phyloP scores from a whole-genome alignment of 2,329 filamentous ascomycete species.

The Botryosphaeria dothidea region DNA sequence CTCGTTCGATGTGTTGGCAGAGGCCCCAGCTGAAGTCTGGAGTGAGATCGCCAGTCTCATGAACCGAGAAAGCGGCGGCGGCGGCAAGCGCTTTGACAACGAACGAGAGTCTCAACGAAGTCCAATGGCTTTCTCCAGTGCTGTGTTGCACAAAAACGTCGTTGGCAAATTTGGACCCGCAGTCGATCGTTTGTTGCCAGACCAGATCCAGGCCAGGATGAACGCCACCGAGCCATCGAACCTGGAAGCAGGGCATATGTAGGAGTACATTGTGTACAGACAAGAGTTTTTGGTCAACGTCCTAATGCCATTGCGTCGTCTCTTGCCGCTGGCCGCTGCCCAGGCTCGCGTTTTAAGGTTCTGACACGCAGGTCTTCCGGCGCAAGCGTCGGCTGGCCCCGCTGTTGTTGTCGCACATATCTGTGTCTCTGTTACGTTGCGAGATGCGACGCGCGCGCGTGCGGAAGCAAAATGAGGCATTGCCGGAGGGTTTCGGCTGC shows the following conservation, averaged over 20 bases:
- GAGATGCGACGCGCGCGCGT: constrained; percentile 3
- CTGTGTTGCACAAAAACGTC: constrained; percentile 15
- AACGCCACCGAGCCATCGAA: background rate
- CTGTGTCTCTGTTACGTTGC: constrained; percentile 4
- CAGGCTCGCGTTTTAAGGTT: constrained; percentile 6
- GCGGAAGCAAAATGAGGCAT: background rate
- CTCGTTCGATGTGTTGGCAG: background rate
- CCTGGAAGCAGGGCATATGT: constrained; percentile 2
- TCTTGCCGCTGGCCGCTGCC: background rate
- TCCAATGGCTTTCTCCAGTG: background rate
- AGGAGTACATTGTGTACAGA: background rate
- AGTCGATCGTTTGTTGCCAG: background rate
- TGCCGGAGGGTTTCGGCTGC: background rate
- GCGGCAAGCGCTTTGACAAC: background rate
- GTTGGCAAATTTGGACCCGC: constrained; percentile 12
- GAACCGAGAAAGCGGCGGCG: constrained; percentile 4
- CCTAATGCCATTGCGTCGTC: background rate
- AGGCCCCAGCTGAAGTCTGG: background rate
- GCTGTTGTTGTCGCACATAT: constrained; percentile 3
- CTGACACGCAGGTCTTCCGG: constrained; percentile 11
- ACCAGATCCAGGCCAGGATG: background rate
- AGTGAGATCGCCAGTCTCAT: constrained; percentile 11
- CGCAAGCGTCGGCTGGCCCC: background rate
- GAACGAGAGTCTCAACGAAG: constrained; percentile 3
- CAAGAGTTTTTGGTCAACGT: background rate